These are phyloP conservation scores for Salvia hispanica DNA, from an alignment of 257 asterid species.

Conservation along the genomic window DNA sequence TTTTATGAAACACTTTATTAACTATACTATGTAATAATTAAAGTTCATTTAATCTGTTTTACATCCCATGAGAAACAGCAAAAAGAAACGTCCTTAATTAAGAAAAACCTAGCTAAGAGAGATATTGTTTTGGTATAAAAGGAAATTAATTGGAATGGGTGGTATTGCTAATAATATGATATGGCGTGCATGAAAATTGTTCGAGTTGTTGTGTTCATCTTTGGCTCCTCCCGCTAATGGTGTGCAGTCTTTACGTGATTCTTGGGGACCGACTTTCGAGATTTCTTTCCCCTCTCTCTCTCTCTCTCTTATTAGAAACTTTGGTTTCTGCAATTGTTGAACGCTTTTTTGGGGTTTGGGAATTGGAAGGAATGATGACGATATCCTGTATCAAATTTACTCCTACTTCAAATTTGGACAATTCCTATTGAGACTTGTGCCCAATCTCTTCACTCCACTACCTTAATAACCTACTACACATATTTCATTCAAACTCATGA, in stretches of 20 bases:
- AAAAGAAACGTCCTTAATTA: too few relatives aligned
- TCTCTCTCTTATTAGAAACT: constrained; percentile 28
- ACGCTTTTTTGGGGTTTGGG: constrained; percentile 42
- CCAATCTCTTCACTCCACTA: constrained; percentile 25
- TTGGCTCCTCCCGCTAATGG: constrained; percentile 30
- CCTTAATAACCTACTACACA: background rate
- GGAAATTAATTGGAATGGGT: background rate
- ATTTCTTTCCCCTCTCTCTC: background rate
- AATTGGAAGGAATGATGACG: constrained; percentile 38
- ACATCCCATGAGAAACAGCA: too few relatives aligned
- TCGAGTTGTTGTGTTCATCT: constrained; percentile 27
- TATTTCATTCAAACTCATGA: constrained; percentile 1
- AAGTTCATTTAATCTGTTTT: too few relatives aligned
- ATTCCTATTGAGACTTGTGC: constrained; percentile 47
- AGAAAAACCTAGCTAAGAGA: background rate
- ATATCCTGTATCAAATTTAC: constrained; percentile 29
- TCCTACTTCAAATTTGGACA: constrained; percentile 30
- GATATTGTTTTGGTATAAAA: background rate
- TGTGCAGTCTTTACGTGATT: constrained; percentile 47
- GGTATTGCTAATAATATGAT: background rate
- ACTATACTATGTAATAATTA: too few relatives aligned
- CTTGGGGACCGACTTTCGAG: constrained; percentile 55
- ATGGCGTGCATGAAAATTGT: constrained; percentile 25
- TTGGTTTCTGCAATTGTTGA: constrained; percentile 46
- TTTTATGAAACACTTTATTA: too few relatives aligned